These are phyloP conservation scores for Colletotrichum magnum DNA, from an alignment of 2,329 filamentous ascomycete species.

Conservation along the genomic window DNA sequence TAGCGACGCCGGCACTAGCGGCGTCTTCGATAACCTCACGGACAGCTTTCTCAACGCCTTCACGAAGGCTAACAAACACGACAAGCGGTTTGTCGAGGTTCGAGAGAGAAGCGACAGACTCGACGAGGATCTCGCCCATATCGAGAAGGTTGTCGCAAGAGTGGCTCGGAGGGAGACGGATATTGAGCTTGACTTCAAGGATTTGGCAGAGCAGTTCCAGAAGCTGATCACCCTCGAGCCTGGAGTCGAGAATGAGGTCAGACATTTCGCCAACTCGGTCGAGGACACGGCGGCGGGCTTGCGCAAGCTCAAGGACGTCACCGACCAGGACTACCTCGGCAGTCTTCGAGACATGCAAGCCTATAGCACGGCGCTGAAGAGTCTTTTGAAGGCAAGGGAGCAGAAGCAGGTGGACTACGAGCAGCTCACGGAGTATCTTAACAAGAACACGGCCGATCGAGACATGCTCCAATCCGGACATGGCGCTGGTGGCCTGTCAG, in stretches of 20 bases:
- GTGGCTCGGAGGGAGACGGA: conserved; percentile 91
- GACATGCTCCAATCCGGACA: conserved; percentile 81
- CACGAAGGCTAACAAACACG: conserved; percentile 94
- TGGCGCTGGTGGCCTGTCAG: conserved; percentile 69
- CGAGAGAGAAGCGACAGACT: conserved; percentile 93
- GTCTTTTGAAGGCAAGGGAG: conserved; percentile 91
- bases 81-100: conserved; percentile 94
- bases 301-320: conserved; percentile 87
- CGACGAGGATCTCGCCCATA: conserved; percentile 91
- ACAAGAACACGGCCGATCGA: conserved; percentile 89
- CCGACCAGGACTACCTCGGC: conserved; percentile 95
- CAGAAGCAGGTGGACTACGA: conserved; percentile 99
- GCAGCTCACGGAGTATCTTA: conserved; percentile 94
- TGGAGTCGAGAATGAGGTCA: conserved; percentile 84
- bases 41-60: conserved; percentile 98
- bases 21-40: conserved; percentile 94
- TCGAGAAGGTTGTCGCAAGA: conserved; percentile 95
- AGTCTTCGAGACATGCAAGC: conserved; percentile 95
- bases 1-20: conserved; percentile 66
- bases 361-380: conserved; percentile 89
- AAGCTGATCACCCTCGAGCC: conserved; percentile 92
- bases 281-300: conserved; percentile 87
- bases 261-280: conserved; percentile 88
- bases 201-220: conserved; percentile 94
- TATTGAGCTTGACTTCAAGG: conserved; percentile 87